Conservation (phyloP, 768 basidiomycete species). For the Dacryopinax spathularia region DNA sequence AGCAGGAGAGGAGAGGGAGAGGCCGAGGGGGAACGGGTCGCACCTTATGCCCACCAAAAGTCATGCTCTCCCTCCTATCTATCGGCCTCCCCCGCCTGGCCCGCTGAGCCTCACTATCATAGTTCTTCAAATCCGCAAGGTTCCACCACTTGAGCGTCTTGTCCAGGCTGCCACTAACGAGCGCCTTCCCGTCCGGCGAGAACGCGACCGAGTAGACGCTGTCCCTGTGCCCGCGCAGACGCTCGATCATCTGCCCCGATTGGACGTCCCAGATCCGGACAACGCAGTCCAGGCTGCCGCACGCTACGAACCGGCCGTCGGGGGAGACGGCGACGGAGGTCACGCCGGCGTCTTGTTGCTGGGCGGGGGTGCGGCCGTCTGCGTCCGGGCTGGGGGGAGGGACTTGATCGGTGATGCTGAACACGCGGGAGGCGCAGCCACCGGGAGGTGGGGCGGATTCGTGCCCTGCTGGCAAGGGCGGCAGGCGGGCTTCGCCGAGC, state of each 20-base stretch:
- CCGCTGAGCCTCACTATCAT: conserved; percentile 5
- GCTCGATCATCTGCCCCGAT: conserved; percentile 54
- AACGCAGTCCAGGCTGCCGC: conserved; percentile 45
- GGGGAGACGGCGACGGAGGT: conserved; percentile 70
- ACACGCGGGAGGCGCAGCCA: neutral
- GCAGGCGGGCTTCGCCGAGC: conserved; percentile 22
- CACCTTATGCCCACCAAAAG: conserved; percentile 79
- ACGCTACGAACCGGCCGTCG: conserved; percentile 48
- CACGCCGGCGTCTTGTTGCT: conserved; percentile 44
- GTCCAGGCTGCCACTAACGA: conserved; percentile 84
- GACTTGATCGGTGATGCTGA: neutral
- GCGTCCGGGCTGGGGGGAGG: neutral
- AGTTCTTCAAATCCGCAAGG: conserved; percentile 26
- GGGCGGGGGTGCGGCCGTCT: neutral
- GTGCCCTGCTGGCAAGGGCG: neutral
- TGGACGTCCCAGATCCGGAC: conserved; percentile 74
- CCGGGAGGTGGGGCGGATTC: neutral
- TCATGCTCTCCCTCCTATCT: conserved; percentile 38
- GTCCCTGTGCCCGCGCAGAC: conserved; percentile 64
- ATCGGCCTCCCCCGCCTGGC: conserved; percentile 2
- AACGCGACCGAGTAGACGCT: conserved; percentile 83
- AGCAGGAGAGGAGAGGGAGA: neutral
- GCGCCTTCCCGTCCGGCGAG: conserved; percentile 73
- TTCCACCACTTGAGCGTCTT: conserved; percentile 85
- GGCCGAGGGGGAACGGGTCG: conserved; percentile 15